Base-by-base conservation (phyloP, 768 basidiomycete genomes). In the Podaxis sp. region DNA sequence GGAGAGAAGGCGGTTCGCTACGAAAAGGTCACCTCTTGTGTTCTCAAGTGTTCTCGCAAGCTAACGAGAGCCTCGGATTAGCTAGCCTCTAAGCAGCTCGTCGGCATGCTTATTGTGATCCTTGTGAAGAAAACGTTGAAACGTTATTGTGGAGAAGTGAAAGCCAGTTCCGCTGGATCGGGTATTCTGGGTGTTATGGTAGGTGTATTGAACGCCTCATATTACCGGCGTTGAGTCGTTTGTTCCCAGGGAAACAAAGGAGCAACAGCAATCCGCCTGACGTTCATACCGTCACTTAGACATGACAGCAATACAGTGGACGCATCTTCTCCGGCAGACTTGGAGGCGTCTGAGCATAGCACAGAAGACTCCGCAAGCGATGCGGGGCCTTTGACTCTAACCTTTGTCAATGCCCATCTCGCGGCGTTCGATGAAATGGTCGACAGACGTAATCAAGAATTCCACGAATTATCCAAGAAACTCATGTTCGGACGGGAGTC, bases 111-210 rank as follows among this genome's bases (percentile, higher is more conserved):
- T n/a, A 73, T 94, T 20, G 69, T 94, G 11, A 73, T 90, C 30
- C 75, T 94, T 46, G 86, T 84, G 7, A 88, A 85, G 72, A 88
- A 82, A 60, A 65, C 71, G 0, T 66, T 90, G 46, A 73, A 72
- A 5, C 36, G 68, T 2, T 82, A 81, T 65, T 88, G 94, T 64
- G 74, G 77, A 28, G 80, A 86, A 44, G 73, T 90, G 37, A 77
- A 73, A 61, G 80, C 79, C 5, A 73, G 79, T 20, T 75, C 81
- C 0, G 84, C 84, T n/a, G 91, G 88, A 4, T 83, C 87, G 2
- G 92, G 92, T 0, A 85, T 93, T 26, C 80, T 93, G 77, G 90
- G 91, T 41, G 76, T 93, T 36, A 87, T 95, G 89, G 91, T 90
- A 67, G 17, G 78, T 66, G 15, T 26, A 26, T 3, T 2, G 40